Evolutionary conservation across 2,329 filamentous ascomycete species (phyloP).

Genomic region (Chalara sp.): DNA sequence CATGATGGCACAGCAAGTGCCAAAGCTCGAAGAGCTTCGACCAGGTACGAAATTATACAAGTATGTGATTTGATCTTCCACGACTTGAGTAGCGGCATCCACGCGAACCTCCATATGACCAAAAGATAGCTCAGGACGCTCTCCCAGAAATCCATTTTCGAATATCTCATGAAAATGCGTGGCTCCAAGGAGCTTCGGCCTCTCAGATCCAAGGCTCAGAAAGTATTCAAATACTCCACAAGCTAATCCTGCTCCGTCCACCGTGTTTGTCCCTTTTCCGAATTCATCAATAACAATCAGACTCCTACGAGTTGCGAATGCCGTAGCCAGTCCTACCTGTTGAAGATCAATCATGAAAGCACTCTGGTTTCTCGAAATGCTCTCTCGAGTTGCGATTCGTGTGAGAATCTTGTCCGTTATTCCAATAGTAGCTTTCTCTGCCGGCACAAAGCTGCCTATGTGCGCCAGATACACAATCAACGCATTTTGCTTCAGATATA

Average conservation of each 20-base stretch:
- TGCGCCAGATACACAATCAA: slow-evolving; percentile 90
- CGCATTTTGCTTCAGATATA: slow-evolving; percentile 90
- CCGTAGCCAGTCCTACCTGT: slow-evolving; percentile 73
- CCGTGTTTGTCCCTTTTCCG: slow-evolving; percentile 54
- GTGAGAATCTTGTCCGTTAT: slow-evolving; percentile 91
- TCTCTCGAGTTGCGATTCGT: slow-evolving; percentile 69
- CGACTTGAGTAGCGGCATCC: slow-evolving; percentile 41
- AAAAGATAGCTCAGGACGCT: slow-evolving; percentile 46
- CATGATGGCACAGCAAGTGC: slow-evolving; percentile 75
- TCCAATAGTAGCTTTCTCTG: slow-evolving; percentile 67
- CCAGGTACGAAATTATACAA: slow-evolving; percentile 66
- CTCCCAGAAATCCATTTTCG: slow-evolving; percentile 49
- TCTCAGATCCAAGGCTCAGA: slow-evolving; percentile 34
- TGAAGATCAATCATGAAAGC: slow-evolving; percentile 74
- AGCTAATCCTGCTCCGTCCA: slow-evolving; percentile 53
- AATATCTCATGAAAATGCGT: slow-evolving; percentile 70
- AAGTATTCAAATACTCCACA: slow-evolving; percentile 53
- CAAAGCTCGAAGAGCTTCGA: slow-evolving; percentile 74
- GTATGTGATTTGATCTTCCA: slow-evolving; percentile 61
- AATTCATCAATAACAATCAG: slow-evolving; percentile 93
- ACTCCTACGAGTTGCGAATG: slow-evolving; percentile 67
- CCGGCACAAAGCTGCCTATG: slow-evolving; percentile 87
- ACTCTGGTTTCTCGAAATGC: slow-evolving; percentile 50
- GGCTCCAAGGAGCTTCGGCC: slow-evolving; percentile 52
- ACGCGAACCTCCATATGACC: slow-evolving; percentile 67